Evolutionary conservation across 2,329 filamentous ascomycete species (phyloP).

Genomic region (Hypoxylon sp.): DNA sequence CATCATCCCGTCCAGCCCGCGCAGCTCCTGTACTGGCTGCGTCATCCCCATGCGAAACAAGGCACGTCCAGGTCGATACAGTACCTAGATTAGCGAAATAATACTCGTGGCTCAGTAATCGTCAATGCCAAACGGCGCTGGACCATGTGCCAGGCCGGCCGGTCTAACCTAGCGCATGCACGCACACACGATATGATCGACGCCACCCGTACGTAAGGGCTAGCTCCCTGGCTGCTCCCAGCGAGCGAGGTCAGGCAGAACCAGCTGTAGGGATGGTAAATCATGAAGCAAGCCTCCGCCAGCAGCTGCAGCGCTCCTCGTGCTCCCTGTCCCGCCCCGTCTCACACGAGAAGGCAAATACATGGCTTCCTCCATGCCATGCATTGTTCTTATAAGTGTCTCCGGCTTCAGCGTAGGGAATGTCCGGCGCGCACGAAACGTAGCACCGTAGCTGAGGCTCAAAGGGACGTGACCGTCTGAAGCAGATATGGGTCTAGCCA

Average conservation of each 20-base stretch:
- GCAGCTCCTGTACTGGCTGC: slow-evolving; percentile 23
- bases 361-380: slow-evolving; percentile 1
- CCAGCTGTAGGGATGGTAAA: slow-evolving; percentile 7
- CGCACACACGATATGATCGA: slow-evolving; percentile 26
- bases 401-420: not conserved
- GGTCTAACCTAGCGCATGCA: slow-evolving; percentile 20
- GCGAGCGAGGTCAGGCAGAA: slow-evolving; percentile 25
- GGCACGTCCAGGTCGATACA: slow-evolving; percentile 30
- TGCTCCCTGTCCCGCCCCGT: slow-evolving; percentile 11
- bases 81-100: slow-evolving; percentile 38
- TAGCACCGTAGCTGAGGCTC: slow-evolving; percentile 28
- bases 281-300: slow-evolving; percentile 10
- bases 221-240: slow-evolving; percentile 27
- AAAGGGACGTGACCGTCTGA: slow-evolving; percentile 13
- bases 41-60: slow-evolving; percentile 33
- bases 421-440: not conserved
- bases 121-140: slow-evolving; percentile 27
- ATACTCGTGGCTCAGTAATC: slow-evolving; percentile 32
- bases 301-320: slow-evolving; percentile 13
- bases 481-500: slow-evolving; percentile 23
- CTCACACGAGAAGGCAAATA: slow-evolving; percentile 10
- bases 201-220: slow-evolving; percentile 33
- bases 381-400: slow-evolving; percentile 6
- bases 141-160: slow-evolving; percentile 15
- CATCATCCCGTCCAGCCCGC: slow-evolving; percentile 33